Evolutionary conservation across 345 rosid species (phyloP).

Genomic region (Corchorus olitorius): DNA sequence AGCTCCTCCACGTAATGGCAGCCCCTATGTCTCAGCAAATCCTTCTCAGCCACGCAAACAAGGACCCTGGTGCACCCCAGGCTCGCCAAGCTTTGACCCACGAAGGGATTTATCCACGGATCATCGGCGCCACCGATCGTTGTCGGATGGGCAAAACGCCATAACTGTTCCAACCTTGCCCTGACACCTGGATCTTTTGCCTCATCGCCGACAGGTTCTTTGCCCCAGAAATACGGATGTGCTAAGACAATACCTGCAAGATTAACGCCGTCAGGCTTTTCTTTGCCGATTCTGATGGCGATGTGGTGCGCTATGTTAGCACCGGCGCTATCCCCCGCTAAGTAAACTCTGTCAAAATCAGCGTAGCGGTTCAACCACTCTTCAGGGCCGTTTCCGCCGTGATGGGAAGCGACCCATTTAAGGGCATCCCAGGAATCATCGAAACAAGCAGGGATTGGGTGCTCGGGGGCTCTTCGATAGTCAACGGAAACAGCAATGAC

Average conservation of each 20-base stretch:
- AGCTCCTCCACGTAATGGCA: slow-evolving; percentile 37
- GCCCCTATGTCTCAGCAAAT: slow-evolving; percentile 40
- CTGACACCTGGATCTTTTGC: neutral
- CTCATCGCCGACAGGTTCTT: slow-evolving; percentile 25
- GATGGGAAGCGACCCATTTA: slow-evolving; percentile 39
- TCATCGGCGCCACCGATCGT: slow-evolving; percentile 49
- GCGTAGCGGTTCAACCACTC: slow-evolving; percentile 35
- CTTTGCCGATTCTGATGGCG: slow-evolving; percentile 28
- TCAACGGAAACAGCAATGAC: slow-evolving; percentile 49
- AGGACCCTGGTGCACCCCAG: slow-evolving; percentile 41
- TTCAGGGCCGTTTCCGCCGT: slow-evolving; percentile 30
- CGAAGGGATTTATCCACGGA: slow-evolving; percentile 45
- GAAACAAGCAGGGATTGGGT: slow-evolving; percentile 30
- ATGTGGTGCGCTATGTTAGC: slow-evolving; percentile 40
- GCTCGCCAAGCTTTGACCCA: slow-evolving; percentile 35
- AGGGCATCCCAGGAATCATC: slow-evolving; percentile 44
- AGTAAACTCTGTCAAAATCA: slow-evolving; percentile 30
- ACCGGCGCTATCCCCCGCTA: slow-evolving; percentile 49
- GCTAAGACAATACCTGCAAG: slow-evolving; percentile 22
- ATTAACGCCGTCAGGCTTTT: slow-evolving; percentile 20
- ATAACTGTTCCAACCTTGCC: neutral
- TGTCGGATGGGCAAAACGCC: slow-evolving; percentile 34
- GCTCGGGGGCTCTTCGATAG: slow-evolving; percentile 43
- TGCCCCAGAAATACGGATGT: slow-evolving; percentile 36
- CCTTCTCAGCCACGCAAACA: slow-evolving; percentile 53